Conservation (phyloP, 2,329 filamentous ascomycete genomes). For the Clathrospora elynae region DNA sequence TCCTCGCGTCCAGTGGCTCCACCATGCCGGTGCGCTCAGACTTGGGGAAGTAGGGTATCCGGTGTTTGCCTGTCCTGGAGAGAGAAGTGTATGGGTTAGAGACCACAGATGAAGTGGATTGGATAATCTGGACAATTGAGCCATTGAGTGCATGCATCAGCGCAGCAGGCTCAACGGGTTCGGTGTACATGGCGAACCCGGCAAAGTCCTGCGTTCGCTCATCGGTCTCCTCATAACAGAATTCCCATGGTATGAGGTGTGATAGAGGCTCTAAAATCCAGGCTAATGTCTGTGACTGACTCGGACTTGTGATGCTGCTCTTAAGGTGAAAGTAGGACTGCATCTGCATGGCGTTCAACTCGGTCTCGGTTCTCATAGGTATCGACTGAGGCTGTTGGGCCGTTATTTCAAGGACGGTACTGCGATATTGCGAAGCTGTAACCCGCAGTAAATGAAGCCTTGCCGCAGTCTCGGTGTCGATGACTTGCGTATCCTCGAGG, state of each 20-base stretch:
- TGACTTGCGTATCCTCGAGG: constrained; percentile 54
- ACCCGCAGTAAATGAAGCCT: constrained; percentile 60
- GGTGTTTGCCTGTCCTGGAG: constrained; percentile 55
- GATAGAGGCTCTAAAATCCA: constrained; percentile 65
- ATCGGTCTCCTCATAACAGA: constrained; percentile 61
- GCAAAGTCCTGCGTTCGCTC: constrained; percentile 57
- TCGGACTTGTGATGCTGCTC: constrained; percentile 13
- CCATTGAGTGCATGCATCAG: constrained; percentile 71
- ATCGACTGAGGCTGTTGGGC: constrained; percentile 53
- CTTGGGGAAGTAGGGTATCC: constrained; percentile 65
- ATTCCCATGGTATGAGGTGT: constrained; percentile 63
- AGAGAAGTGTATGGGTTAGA: constrained; percentile 34
- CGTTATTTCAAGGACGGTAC: constrained; percentile 59
- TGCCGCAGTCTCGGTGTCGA: constrained; percentile 62
- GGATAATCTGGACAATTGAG: constrained; percentile 69
- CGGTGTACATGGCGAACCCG: constrained; percentile 71
- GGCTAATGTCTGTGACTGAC: constrained; percentile 29
- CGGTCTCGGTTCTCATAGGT: constrained; percentile 63
- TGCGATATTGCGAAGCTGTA: constrained; percentile 43
- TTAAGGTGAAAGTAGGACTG: constrained; percentile 75
- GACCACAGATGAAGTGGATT: constrained; percentile 57
- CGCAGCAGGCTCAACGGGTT: constrained; percentile 63
- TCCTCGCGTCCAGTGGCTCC: constrained; percentile 61
- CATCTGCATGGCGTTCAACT: constrained; percentile 75
- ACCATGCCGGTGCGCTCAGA: constrained; percentile 53